These are phyloP conservation scores for Oryza australiensis DNA, from an alignment of 176 grass and related monocot species.

Conservation along the genomic window DNA sequence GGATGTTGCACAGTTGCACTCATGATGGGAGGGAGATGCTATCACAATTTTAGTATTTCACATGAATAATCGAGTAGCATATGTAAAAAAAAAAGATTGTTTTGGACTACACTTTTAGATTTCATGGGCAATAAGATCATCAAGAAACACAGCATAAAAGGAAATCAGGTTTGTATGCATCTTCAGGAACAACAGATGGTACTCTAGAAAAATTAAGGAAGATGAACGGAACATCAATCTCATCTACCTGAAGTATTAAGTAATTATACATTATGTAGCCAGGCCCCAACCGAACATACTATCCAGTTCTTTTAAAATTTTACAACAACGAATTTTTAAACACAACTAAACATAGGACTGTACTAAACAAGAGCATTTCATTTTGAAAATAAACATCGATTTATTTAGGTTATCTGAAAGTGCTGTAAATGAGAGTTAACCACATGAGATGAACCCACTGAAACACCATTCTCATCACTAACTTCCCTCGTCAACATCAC, in stretches of 20 bases:
- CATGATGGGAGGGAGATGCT: not conserved
- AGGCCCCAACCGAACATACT: not conserved
- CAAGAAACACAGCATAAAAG: conserved; percentile 9
- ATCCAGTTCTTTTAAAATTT: not conserved
- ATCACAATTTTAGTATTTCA: not conserved
- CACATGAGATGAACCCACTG: not conserved
- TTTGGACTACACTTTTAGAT: not conserved
- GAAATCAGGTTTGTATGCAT: not conserved
- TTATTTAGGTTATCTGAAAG: not conserved
- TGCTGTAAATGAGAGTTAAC: conserved; percentile 27
- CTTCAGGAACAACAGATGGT: not conserved
- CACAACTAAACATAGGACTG: not conserved
- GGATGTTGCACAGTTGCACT: not conserved
- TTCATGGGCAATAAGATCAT: conserved; percentile 17
- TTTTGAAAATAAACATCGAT: not conserved
- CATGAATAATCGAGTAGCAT: not conserved
- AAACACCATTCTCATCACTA: conserved; percentile 30
- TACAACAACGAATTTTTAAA: conserved; percentile 9
- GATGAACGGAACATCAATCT: not conserved
- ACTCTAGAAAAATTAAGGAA: conserved; percentile 10
- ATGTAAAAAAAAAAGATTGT: no score
- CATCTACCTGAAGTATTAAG: not conserved
- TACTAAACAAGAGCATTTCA: not conserved
- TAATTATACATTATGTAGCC: not conserved
- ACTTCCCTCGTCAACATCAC: conserved; percentile 12